A percentile compares a stretch with the other conserved stretches of the same genome.
Conservation (phyloP, 2,329 filamentous ascomycete species). For the Colletotrichum sp. region DNA sequence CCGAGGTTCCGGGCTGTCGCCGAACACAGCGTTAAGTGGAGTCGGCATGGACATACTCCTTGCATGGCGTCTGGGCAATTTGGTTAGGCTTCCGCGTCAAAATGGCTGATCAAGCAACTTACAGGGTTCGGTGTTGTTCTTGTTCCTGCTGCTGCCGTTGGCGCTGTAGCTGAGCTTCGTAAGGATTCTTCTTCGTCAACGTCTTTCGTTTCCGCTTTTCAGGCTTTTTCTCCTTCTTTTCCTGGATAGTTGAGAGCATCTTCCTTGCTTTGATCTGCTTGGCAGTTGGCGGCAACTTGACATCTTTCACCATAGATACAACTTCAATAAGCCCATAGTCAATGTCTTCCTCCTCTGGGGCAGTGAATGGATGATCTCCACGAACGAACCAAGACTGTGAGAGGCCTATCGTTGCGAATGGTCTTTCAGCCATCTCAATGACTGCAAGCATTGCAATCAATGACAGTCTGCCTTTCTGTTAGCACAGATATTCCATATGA, state of each 20-base stretch:
- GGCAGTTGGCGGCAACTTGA: background rate
- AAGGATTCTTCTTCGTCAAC: background rate
- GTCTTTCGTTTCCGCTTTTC: background rate
- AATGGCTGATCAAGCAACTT: background rate
- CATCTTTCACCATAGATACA: background rate
- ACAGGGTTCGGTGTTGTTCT: background rate
- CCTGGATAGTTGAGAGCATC: background rate
- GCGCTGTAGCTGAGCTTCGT: background rate
- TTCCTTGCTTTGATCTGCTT: background rate
- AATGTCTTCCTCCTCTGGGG: background rate
- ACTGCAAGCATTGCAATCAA: background rate
- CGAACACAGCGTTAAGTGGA: background rate
- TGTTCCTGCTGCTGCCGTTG: background rate
- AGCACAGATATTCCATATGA: background rate
- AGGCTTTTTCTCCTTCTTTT: background rate
- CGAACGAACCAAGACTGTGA: slow-evolving; percentile 8
- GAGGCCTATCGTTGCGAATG: slow-evolving; percentile 8
- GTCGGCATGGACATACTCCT: slow-evolving; percentile 15
- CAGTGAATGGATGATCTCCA: background rate
- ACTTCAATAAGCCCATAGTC: background rate
- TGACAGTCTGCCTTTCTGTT: background rate
- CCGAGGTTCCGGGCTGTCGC: background rate
- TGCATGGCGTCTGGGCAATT: background rate
- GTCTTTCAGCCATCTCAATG: slow-evolving; percentile 14
- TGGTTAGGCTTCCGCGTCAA: background rate